Conservation (phyloP, 108 stramenopile genomes). For the Cyclotella sp. region DNA sequence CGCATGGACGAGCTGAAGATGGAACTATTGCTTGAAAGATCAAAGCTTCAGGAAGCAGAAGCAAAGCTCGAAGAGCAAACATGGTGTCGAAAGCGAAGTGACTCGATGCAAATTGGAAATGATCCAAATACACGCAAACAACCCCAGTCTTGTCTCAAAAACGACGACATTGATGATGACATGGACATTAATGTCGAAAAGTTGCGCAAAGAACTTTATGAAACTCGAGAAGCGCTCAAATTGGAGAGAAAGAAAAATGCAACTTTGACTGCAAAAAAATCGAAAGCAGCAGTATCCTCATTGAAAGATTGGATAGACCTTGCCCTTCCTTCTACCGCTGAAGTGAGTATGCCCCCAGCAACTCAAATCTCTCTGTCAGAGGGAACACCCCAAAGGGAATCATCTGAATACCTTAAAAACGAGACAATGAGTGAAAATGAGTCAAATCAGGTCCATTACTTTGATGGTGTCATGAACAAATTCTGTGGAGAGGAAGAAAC, state of each 20-base stretch:
- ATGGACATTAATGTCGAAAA: slow-evolving; percentile 13
- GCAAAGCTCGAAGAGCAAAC: slow-evolving; percentile 5
- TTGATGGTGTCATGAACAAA: slow-evolving; percentile 11
- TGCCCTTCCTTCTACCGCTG: slow-evolving; percentile 3
- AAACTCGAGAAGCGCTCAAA: slow-evolving; percentile 19
- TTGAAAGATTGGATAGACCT: slow-evolving; percentile 27
- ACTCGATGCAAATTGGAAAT: neutral
- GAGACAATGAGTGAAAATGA: neutral
- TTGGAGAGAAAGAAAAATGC: slow-evolving; percentile 21
- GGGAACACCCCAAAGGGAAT: neutral
- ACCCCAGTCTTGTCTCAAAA: neutral
- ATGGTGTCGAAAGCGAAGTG: slow-evolving; percentile 5
- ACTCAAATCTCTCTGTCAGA: slow-evolving; percentile 23
- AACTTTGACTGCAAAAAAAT: neutral
- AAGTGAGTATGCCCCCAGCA: slow-evolving; percentile 20
- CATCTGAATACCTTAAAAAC: neutral
- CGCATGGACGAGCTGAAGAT: slow-evolving; percentile 6
- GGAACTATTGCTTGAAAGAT: neutral
- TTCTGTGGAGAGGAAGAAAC: slow-evolving; percentile 13
- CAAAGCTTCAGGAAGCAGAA: neutral
- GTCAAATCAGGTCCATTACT: slow-evolving; percentile 1
- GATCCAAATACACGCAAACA: neutral
- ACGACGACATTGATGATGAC: slow-evolving; percentile 3
- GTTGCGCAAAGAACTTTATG: slow-evolving; percentile 19
- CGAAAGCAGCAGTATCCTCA: slow-evolving; percentile 1